phyloP scores from a whole-genome alignment of 495 filamentous ascomycete species.

The Entonaema liquescens region DNA sequence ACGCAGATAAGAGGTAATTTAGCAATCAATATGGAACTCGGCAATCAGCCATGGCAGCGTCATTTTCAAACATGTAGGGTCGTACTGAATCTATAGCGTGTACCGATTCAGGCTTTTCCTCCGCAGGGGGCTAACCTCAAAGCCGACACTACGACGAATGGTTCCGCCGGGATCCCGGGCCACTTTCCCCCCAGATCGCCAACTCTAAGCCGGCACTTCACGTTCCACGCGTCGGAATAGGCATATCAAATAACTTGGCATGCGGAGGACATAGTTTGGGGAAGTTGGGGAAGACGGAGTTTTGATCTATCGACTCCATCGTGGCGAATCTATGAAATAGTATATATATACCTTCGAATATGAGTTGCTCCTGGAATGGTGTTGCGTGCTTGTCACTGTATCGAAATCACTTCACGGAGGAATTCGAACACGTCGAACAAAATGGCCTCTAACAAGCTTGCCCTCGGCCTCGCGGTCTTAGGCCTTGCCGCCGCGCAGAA shows the following conservation, averaged over 20 bases:
- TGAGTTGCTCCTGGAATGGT: conserved; percentile 22
- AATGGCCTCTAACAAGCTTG: conserved; percentile 40
- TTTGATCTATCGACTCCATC: background rate
- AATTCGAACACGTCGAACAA: conserved; percentile 14
- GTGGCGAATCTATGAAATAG: background rate
- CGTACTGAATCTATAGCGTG: conserved; percentile 13
- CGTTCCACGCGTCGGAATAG: conserved; percentile 38
- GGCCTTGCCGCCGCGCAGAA: conserved; percentile 41
- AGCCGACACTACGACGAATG: conserved; percentile 15
- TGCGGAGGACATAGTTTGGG: conserved; percentile 27
- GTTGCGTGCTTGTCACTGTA: conserved; percentile 35
- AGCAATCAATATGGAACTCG: conserved; percentile 35
- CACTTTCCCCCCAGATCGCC: conserved; percentile 32
- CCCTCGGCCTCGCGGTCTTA: conserved; percentile 36
- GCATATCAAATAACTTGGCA: conserved; percentile 26
- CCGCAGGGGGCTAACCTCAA: conserved; percentile 25
- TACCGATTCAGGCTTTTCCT: conserved; percentile 34
- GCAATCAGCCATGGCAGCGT: conserved; percentile 24
- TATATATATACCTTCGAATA: conserved; percentile 10
- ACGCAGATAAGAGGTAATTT: conserved; percentile 15
- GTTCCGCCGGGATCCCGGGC: conserved; percentile 36
- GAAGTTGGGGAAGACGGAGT: conserved; percentile 21
- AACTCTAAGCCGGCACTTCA: conserved; percentile 24
- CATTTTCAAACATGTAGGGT: conserved; percentile 20
- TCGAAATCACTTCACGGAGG: background rate